Evolutionary conservation across 2,329 filamentous ascomycete genomes (phyloP).

Genomic region (Calonectria pauciramosa): DNA sequence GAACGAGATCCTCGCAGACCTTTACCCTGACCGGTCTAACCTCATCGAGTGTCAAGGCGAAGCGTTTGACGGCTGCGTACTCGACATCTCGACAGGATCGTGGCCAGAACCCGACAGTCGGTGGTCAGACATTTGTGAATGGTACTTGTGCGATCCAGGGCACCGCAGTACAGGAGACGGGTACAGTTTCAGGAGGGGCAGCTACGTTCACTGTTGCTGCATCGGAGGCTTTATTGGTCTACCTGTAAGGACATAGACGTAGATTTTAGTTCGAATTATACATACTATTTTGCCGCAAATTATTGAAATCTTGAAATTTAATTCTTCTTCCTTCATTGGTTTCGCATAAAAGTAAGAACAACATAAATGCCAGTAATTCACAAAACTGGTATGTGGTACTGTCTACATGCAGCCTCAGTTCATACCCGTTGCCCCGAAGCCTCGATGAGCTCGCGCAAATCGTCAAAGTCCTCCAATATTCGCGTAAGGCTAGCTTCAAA

Average conservation of each 20-base stretch:
- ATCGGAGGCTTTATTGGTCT: slow-evolving; percentile 27
- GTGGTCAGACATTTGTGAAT: slow-evolving; percentile 33
- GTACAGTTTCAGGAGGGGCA: slow-evolving; percentile 14
- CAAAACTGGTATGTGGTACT: background rate
- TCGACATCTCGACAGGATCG: slow-evolving; percentile 34
- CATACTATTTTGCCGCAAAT: background rate
- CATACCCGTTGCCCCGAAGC: background rate
- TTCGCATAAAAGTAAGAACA: background rate
- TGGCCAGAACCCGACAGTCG: slow-evolving; percentile 33
- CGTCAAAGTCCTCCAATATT: background rate
- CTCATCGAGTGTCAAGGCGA: slow-evolving; percentile 52
- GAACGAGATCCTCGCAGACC: slow-evolving; percentile 50
- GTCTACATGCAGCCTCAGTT: background rate
- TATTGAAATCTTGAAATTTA: background rate
- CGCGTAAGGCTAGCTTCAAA: background rate
- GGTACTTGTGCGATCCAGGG: slow-evolving; percentile 34
- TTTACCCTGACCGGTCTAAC: slow-evolving; percentile 59
- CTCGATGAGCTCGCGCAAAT: background rate
- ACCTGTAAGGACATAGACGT: background rate
- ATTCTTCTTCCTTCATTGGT: background rate
- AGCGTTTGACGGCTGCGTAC: slow-evolving; percentile 47
- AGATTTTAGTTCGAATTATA: background rate
- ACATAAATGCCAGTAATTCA: background rate
- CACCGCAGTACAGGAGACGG: slow-evolving; percentile 10
- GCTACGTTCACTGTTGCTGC: slow-evolving; percentile 27